Percentiles rank a stretch among this genome's conserved stretches.
phyloP scores from a whole-genome alignment of 108 stramenopile species.

The Cyclotella choctawhatcheeana region DNA sequence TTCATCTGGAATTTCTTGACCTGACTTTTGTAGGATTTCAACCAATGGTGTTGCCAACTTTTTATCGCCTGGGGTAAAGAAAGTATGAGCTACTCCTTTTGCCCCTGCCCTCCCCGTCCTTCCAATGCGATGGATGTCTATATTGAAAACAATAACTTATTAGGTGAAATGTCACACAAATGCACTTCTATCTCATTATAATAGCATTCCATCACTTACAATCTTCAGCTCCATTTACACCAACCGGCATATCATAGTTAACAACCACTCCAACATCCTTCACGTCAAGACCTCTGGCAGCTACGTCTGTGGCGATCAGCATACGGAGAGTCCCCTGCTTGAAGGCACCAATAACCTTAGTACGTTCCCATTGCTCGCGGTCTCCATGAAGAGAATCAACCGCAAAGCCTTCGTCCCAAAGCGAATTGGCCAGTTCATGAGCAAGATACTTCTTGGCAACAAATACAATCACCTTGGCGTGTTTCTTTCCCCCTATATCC shows the following conservation, averaged over 20 bases:
- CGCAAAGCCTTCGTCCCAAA: slow-evolving; percentile 92
- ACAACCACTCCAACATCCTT: slow-evolving; percentile 97
- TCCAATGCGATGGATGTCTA: slow-evolving; percentile 93
- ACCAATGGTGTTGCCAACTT: slow-evolving; percentile 86
- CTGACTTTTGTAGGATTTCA: slow-evolving; percentile 81
- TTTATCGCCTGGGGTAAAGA: slow-evolving; percentile 87
- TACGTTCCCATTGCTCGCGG: slow-evolving; percentile 95
- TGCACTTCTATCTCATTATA: too few relatives aligned
- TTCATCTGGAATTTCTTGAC: slow-evolving; percentile 82
- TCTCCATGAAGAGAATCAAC: slow-evolving; percentile 98
- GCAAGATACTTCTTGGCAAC: slow-evolving; percentile 89
- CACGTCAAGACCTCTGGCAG: slow-evolving; percentile 91
- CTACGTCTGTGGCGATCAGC: slow-evolving; percentile 98
- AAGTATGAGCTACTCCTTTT: slow-evolving; percentile 90
- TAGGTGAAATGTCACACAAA: too few relatives aligned
- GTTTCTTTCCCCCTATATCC: slow-evolving; percentile 75
- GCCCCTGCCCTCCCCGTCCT: slow-evolving; percentile 94
- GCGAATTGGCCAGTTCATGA: slow-evolving; percentile 84
- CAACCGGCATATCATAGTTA: slow-evolving; percentile 96
- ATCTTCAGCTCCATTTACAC: slow-evolving; percentile 89
- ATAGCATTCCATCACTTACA: slow-evolving; percentile 36
- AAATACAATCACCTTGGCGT: slow-evolving; percentile 90
- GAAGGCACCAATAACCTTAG: slow-evolving; percentile 94
- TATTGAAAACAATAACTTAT: not conserved
- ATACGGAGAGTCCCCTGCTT: slow-evolving; percentile 87